Base-by-base conservation (phyloP, 2,329 filamentous ascomycete genomes). In the Penicillium sclerotiorum region DNA sequence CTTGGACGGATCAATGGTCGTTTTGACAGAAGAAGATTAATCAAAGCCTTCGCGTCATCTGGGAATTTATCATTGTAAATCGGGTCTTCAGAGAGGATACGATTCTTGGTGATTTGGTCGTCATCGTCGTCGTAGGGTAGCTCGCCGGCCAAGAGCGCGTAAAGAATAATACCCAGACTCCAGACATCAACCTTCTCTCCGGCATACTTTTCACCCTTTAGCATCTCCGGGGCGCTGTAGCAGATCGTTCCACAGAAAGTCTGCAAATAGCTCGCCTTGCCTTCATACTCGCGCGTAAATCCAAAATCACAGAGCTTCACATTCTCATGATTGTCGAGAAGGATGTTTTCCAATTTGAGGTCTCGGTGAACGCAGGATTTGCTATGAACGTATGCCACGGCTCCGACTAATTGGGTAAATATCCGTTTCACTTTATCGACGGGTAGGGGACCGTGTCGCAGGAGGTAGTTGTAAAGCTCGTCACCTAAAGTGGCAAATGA, bases 291-390 rank as follows among this genome's bases (percentile, higher is more conserved):
- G 58, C 94, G 82, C 9, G 94, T 99, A 68, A 99, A 99, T 15
- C 94, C 94, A 75, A 99, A 99, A 70, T 99, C 94, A 60, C 95
- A 93, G 53, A 99, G 77, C 74, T 99, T 99, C 60, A 99, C 94
- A 65, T 97, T 96, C 67, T 95, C 93, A 67, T 96, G 82, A 71
- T 95, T 97, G 76, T 99, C 94, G 60, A 99, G 81, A 38, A 99
- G 77, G 50, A 99, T 96, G 66, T 95, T 95, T 69, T 99, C 94
- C 64, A 99, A 81, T 73, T 99, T 99, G 47, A 99, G 77, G 69
- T 99, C 94, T 61, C 94, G 89, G 71, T 99, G 94, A 27, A 99
- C 94, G 68, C 94, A 99, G 5, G 89, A 92, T 64, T 95, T 92
- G 69, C 86, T 87, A 73, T 99, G 94, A 30, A 99, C 94, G 70